Evolutionary conservation across 1,284 basidiomycete genomes (phyloP).

Genomic region (Boletus chippewaensis): DNA sequence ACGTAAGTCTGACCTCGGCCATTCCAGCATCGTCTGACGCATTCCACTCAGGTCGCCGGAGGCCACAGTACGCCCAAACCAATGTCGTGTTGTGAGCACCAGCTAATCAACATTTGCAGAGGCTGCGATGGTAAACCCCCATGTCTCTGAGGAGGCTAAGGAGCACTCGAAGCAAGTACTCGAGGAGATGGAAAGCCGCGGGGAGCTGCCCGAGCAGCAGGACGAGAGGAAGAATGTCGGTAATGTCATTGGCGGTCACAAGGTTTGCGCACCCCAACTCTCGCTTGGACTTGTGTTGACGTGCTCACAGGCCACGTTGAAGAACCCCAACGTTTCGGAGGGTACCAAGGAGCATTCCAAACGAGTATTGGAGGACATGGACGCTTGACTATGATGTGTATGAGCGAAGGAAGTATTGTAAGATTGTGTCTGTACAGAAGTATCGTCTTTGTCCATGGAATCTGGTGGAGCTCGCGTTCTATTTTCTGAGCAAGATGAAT

Average conservation of each 20-base stretch:
- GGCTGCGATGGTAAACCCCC: constrained; percentile 42
- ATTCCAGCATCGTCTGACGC: neutral
- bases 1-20: constrained; percentile 8
- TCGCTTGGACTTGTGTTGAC: constrained; percentile 1
- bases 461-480: constrained; percentile 17
- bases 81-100: neutral
- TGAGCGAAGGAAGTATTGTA: constrained; percentile 4
- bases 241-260: constrained; percentile 26
- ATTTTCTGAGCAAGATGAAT: constrained; percentile 85
- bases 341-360: constrained; percentile 40
- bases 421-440: constrained; percentile 2
- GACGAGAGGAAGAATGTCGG: constrained; percentile 15
- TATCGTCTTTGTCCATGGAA: neutral
- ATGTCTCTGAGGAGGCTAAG: constrained; percentile 45
- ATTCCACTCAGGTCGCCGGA: constrained; percentile 4
- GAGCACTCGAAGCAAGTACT: constrained; percentile 42
- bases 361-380: constrained; percentile 32
- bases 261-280: constrained; percentile 13
- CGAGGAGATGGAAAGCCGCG: constrained; percentile 31
- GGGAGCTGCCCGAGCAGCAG: constrained; percentile 19
- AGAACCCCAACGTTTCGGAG: constrained; percentile 40
- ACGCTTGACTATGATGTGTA: constrained; percentile 1
- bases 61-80: constrained; percentile 4
- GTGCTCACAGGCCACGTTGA: constrained; percentile 23
- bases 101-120: constrained; percentile 12